Conservation (phyloP, 192 early-diverging fungal genomes). For the Chytriomyces sp. region DNA sequence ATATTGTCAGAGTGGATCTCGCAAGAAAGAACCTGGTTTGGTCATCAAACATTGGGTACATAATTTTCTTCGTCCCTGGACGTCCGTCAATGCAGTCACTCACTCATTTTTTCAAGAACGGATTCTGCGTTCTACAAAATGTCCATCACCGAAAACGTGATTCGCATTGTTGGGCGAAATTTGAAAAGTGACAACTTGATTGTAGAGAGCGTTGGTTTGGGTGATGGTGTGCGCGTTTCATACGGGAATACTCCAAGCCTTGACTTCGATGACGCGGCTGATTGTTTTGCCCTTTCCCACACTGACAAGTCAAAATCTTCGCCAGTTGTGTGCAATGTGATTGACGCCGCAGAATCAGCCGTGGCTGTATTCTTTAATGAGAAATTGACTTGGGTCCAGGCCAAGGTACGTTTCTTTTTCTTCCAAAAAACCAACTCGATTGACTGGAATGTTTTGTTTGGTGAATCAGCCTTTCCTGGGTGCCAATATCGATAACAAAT, state of each 20-base stretch:
- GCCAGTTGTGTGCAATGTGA: constrained; percentile 15
- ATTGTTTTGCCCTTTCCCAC: neutral
- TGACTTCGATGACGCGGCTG: neutral
- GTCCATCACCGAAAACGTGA: neutral
- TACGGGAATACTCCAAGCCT: neutral
- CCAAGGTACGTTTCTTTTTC: neutral
- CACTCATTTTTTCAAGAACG: no score
- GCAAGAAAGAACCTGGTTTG: neutral
- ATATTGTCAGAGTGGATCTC: neutral
- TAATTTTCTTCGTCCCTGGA: no score
- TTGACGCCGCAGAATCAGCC: neutral
- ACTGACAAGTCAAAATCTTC: neutral
- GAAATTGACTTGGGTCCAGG: neutral
- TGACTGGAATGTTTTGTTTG: neutral
- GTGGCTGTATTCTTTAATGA: neutral
- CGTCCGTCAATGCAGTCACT: no score
- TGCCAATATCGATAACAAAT: neutral
- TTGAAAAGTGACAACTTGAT: neutral
- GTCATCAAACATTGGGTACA: neutral
- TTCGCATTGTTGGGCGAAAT: neutral
- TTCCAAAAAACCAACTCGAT: neutral
- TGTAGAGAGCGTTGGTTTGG: no score
- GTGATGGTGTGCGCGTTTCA: no score
- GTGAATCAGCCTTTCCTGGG: neutral
- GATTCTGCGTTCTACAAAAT: neutral